Conservation (phyloP, 306 rosid genomes). For the Crataegus laevigata region DNA sequence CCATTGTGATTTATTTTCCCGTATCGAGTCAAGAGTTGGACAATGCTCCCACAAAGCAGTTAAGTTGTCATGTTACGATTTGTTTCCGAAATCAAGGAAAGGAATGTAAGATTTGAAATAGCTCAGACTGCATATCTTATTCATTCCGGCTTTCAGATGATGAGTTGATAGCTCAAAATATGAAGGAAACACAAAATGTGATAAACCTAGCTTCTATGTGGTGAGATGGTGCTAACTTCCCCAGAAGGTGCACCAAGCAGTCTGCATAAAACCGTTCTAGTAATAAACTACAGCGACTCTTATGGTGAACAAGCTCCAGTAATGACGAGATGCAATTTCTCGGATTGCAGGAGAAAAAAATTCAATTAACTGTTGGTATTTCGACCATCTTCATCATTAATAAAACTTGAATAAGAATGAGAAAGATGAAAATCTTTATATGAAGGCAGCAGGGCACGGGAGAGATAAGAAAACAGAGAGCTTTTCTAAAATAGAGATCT, state of each 20-base stretch:
- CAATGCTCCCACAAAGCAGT: conserved; percentile 16
- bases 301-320: neutral
- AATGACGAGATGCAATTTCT: neutral
- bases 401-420: no score
- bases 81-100: conserved; percentile 11
- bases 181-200: neutral
- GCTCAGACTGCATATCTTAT: neutral
- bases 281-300: neutral
- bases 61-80: conserved; percentile 13
- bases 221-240: neutral
- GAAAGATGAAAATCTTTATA: no score
- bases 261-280: neutral
- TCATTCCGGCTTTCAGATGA: conserved; percentile 14
- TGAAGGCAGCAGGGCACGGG: no score
- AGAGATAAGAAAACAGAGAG: no score
- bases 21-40: conserved; percentile 20
- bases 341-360: neutral
- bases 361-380: no score
- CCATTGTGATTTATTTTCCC: neutral
- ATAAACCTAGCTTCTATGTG: neutral
- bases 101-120: conserved; percentile 8
- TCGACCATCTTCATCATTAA: no score
- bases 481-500: no score
- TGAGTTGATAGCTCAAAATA: neutral
- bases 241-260: neutral